These are phyloP conservation scores for Ganoderma resinaceum DNA, from an alignment of 1,284 basidiomycete species.

Conservation along the genomic window DNA sequence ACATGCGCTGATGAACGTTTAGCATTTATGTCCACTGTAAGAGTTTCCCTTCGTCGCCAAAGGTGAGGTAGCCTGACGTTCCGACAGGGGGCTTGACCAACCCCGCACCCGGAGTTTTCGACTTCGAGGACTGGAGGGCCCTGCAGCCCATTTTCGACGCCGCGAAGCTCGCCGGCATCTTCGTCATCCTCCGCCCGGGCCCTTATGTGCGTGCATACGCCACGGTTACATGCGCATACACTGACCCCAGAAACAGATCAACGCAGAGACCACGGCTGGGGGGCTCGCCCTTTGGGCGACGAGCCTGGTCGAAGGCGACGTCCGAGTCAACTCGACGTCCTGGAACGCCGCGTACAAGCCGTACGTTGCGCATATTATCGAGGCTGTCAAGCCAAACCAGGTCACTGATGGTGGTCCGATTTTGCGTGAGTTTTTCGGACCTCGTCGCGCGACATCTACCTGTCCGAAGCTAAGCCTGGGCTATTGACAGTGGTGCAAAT, in stretches of 20 bases:
- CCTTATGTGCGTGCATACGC: neutral
- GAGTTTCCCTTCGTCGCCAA: neutral
- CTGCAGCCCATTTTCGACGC: slow-evolving; percentile 66
- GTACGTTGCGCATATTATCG: slow-evolving; percentile 73
- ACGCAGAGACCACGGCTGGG: slow-evolving; percentile 83
- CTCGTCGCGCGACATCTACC: too few relatives aligned
- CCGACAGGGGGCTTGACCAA: slow-evolving; percentile 65
- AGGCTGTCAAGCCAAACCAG: slow-evolving; percentile 66
- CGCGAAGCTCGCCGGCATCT: slow-evolving; percentile 52
- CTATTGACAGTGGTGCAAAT: slow-evolving; percentile 63
- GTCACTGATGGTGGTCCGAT: slow-evolving; percentile 77
- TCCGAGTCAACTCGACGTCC: slow-evolving; percentile 75
- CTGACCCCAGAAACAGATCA: slow-evolving; percentile 60
- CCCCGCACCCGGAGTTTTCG: slow-evolving; percentile 74
- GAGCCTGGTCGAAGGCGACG: slow-evolving; percentile 64
- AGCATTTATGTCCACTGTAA: slow-evolving; percentile 75
- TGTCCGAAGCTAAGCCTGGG: neutral
- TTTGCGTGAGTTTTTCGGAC: slow-evolving; percentile 56
- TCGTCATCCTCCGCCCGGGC: slow-evolving; percentile 55
- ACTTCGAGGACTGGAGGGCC: slow-evolving; percentile 74
- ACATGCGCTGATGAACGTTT: neutral
- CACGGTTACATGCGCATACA: neutral
- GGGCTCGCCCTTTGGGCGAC: slow-evolving; percentile 84
- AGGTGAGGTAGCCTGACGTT: neutral
- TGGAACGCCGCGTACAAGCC: slow-evolving; percentile 74